phyloP scores from a whole-genome alignment of 257 asterid species.

The Verbena officinalis region DNA sequence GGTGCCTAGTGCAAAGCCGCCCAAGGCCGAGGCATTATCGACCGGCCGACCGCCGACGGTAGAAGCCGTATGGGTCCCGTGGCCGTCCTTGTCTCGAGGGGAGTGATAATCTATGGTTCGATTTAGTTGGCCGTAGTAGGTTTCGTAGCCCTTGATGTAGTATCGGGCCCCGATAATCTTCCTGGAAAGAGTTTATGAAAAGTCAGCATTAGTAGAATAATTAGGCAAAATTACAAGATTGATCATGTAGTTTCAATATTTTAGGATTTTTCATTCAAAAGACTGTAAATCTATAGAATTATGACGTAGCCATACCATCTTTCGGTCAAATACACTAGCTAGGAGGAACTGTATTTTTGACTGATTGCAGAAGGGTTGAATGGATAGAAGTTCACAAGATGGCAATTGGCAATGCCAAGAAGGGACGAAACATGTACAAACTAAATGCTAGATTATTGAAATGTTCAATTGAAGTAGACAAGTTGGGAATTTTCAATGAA shows the following conservation, averaged over 20 bases:
- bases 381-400: conserved; percentile 51
- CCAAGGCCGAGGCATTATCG: conserved; percentile 51
- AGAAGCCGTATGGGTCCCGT: conserved; percentile 92
- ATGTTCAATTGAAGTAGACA: conserved; percentile 47
- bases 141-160: conserved; percentile 76
- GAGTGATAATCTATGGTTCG: conserved; percentile 61
- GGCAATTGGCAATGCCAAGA: conserved; percentile 36
- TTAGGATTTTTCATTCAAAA: too few species aligned
- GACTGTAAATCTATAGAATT: too few species aligned
- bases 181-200: conserved; percentile 39
- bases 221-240: too few species aligned
- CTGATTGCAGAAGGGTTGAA: too few species aligned
- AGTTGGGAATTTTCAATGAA: conserved; percentile 4
- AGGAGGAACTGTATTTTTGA: too few species aligned
- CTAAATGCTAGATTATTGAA: conserved; percentile 16
- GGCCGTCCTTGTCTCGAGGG: conserved; percentile 93
- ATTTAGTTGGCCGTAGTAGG: conserved; percentile 65
- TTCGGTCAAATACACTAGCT: too few species aligned
- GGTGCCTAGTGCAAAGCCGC: conserved; percentile 81
- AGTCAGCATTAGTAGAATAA: not conserved
- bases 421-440: conserved; percentile 21
- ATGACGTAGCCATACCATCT: too few species aligned
- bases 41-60: conserved; percentile 65
- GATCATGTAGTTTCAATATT: too few species aligned
- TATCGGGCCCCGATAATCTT: conserved; percentile 86